These are phyloP conservation scores for Hysterangium stoloniferum DNA, from an alignment of 768 basidiomycete species.

Conservation along the genomic window DNA sequence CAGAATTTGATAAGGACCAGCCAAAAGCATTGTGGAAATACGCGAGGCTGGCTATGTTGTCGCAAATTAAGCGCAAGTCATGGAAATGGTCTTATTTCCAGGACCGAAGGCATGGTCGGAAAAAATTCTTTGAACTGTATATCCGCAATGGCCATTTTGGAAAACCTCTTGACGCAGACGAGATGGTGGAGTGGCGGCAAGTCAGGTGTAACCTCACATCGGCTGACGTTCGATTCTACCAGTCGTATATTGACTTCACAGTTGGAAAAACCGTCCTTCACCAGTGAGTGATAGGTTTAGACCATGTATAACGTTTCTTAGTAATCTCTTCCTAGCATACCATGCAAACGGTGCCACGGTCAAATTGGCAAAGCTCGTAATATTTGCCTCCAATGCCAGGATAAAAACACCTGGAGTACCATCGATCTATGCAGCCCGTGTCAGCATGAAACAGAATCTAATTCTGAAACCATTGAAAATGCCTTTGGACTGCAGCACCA, in stretches of 20 bases:
- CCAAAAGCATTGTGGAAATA: conserved; percentile 26
- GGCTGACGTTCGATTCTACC: conserved; percentile 3
- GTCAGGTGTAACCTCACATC: neutral
- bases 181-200: neutral
- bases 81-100: conserved; percentile 28
- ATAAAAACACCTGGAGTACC: conserved; percentile 12
- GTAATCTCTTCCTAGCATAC: neutral
- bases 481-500: conserved; percentile 18
- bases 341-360: conserved; percentile 23
- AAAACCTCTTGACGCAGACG: neutral
- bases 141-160: conserved; percentile 1
- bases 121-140: conserved; percentile 22
- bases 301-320: neutral
- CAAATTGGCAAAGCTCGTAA: conserved; percentile 22
- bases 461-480: conserved; percentile 13
- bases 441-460: conserved; percentile 20
- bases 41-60: conserved; percentile 21
- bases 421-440: conserved; percentile 27
- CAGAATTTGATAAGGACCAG: conserved; percentile 19
- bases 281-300: neutral
- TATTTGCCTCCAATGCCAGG: conserved; percentile 25
- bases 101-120: conserved; percentile 21
- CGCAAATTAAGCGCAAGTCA: conserved; percentile 16
- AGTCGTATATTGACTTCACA: neutral
- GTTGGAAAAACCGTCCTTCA: neutral